phyloP scores from a whole-genome alignment of 2,329 filamentous ascomycete species.

The Neurospora crassa region DNA sequence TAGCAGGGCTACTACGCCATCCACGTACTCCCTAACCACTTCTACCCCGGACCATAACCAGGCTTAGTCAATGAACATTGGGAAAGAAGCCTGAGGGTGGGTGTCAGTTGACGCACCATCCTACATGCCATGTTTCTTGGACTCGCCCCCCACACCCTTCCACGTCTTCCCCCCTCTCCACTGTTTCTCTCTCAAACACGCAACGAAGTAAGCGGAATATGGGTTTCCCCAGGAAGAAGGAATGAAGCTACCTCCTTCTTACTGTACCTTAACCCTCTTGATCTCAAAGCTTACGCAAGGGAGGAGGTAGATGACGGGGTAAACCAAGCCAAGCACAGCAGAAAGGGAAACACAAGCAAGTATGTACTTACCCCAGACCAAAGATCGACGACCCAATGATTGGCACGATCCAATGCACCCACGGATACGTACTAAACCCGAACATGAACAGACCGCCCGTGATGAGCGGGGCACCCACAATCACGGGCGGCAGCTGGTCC shows the following conservation, averaged over 20 bases:
- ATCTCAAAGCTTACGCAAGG: not conserved
- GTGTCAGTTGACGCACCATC: not conserved
- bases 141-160: not conserved
- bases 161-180: not conserved
- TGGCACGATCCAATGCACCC: slow-evolving; percentile 67
- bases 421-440: slow-evolving; percentile 70
- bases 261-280: not conserved
- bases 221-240: not conserved
- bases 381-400: slow-evolving; percentile 66
- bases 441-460: slow-evolving; percentile 81
- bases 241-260: not conserved
- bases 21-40: not conserved
- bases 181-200: not conserved
- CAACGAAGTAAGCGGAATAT: not conserved
- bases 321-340: not conserved
- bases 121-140: not conserved
- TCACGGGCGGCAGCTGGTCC: slow-evolving; percentile 69
- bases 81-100: not conserved
- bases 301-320: not conserved
- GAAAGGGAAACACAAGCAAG: slow-evolving; percentile 3
- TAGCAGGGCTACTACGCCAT: not conserved
- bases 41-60: not conserved
- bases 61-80: not conserved
- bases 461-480: slow-evolving; percentile 66
- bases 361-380: slow-evolving; percentile 52